Evolutionary conservation across 306 rosid genomes (phyloP), one percentile per base, ranked within the genome.

Genomic region (Inga laurina): DNA sequence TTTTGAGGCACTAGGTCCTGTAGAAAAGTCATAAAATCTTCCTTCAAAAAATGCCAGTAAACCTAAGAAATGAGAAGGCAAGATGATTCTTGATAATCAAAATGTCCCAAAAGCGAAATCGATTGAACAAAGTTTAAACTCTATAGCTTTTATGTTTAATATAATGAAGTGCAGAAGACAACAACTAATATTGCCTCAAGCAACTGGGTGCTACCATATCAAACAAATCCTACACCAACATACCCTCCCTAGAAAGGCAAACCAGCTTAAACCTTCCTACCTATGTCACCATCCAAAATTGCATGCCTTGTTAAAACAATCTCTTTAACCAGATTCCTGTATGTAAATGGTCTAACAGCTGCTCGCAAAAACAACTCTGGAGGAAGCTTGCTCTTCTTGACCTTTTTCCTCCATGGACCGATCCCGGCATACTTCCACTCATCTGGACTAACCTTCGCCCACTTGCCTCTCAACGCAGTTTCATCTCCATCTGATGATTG

Each of bases 221-320:
- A 72, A 61, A 75, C 10, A 62, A 73, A 19, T 56, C 75, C 62
- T 10, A 51, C 66, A 78, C 3, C 78, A 79, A 76, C 19, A 77
- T 35, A 79, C 76, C 48, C 69, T 72, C 73, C 45, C 51, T n/a
- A 21, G 78, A 39, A 82, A 72, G 77, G 54, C 22, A 59, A 39
- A 45, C n/a, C 75, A 24, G 3, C 57, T 88, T 74, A 87, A 62
- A 8, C 83, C 48, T 79, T 69, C 22, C 62, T 73, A 68, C 88
- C 90, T 83, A 96, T 90, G n/a, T 92, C 99, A 80, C 97, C 97
- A 35, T 96, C 99, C 91, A 96, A 84, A 88, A 93, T 89, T 74
- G 93, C 98, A 84, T 92, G 99, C 84, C 99, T 91, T 8, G 91
- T 92, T 88, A 96, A 87, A 72, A 93, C 97, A 86, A 92, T 90